phyloP scores from a whole-genome alignment of 2,329 filamentous ascomycete genomes.

The Sporothrix curviconia region DNA sequence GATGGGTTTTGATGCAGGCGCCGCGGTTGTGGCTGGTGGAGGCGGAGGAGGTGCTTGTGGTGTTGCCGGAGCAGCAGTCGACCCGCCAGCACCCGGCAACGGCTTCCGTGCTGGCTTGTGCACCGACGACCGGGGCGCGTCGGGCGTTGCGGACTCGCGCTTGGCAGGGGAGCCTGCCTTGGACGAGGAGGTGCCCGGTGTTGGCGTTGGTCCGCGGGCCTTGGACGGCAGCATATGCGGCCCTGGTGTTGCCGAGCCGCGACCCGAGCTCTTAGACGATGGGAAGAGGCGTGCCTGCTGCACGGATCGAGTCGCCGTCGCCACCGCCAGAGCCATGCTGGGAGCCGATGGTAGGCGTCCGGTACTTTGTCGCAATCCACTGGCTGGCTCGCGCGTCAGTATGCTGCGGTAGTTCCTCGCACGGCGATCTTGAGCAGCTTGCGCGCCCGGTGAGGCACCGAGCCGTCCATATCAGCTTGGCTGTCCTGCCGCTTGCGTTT shows the following conservation, averaged over 20 bases:
- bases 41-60: not conserved
- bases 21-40: not conserved
- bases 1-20: slow-evolving; percentile 14
- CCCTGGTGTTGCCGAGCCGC: not conserved
- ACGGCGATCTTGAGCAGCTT: slow-evolving; percentile 23
- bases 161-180: not conserved
- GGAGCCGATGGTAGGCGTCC: not conserved
- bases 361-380: slow-evolving; percentile 16
- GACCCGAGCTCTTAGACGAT: not conserved
- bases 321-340: not conserved
- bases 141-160: slow-evolving; percentile 1
- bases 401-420: slow-evolving; percentile 12
- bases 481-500: slow-evolving; percentile 13
- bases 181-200: not conserved
- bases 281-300: not conserved
- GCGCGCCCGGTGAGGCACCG: slow-evolving; percentile 20
- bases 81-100: slow-evolving; percentile 11
- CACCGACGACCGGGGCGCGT: not conserved
- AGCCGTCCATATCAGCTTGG: not conserved
- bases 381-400: slow-evolving; percentile 16
- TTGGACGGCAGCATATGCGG: not conserved
- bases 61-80: not conserved
- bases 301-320: slow-evolving; percentile 13
- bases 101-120: slow-evolving; percentile 19
- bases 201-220: not conserved